Conservation (phyloP, 108 stramenopile species). For the Discostella stelligeroides region DNA sequence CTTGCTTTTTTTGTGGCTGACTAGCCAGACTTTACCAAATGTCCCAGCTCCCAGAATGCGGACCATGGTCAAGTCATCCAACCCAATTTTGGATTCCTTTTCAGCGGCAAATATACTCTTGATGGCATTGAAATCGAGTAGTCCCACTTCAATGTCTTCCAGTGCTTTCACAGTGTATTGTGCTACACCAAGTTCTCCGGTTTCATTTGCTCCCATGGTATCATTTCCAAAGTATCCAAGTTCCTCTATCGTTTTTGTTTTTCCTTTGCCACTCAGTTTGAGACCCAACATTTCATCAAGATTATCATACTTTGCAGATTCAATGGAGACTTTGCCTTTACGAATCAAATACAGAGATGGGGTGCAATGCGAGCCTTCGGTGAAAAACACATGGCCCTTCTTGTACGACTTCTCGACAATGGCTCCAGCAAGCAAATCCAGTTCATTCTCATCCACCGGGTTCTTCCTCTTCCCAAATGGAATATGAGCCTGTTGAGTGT, state of each 20-base stretch:
- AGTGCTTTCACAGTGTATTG: conserved; percentile 60
- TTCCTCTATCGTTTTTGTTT: conserved; percentile 46
- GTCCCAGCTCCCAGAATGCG: conserved; percentile 89
- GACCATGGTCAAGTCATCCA: conserved; percentile 57
- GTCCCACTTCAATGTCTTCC: conserved; percentile 66
- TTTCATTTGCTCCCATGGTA: conserved; percentile 56
- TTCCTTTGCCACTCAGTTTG: conserved; percentile 36
- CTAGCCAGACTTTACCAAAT: conserved; percentile 95
- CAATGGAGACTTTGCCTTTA: conserved; percentile 55
- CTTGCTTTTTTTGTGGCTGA: conserved; percentile 51
- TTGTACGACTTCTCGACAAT: conserved; percentile 56
- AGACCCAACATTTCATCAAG: conserved; percentile 41
- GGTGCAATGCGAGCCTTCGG: conserved; percentile 60
- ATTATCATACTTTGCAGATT: conserved; percentile 27
- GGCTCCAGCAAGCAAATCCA: conserved; percentile 53
- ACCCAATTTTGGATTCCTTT: conserved; percentile 21
- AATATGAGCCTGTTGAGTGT: conserved; percentile 17
- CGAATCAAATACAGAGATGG: conserved; percentile 69
- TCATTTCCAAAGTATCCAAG: conserved; percentile 77
- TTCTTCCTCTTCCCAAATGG: conserved; percentile 48
- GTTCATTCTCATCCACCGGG: conserved; percentile 49
- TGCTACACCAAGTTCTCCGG: conserved; percentile 54
- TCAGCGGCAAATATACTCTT: conserved; percentile 54
- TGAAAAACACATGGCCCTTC: conserved; percentile 73
- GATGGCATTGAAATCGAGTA: conserved; percentile 63